phyloP scores from a whole-genome alignment of 1,284 basidiomycete species.

The Boletus holoroseus region DNA sequence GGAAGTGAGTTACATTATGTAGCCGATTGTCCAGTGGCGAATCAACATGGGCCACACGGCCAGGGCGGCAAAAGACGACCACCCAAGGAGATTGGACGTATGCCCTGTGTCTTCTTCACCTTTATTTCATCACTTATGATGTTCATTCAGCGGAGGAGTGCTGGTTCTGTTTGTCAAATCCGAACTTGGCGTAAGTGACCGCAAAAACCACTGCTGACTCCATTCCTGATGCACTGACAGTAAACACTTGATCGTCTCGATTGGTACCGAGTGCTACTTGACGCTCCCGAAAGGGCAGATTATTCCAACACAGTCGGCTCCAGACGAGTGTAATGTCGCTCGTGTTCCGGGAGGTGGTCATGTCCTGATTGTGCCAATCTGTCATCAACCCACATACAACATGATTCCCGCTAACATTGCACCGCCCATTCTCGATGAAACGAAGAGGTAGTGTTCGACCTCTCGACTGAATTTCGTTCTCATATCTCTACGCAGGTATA shows the following conservation, averaged over 20 bases:
- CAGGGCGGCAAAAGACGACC: conserved; percentile 50
- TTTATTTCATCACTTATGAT: conserved; percentile 5
- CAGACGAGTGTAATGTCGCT: conserved; percentile 37
- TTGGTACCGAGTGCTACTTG: conserved; percentile 88
- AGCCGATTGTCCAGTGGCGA: conserved; percentile 77
- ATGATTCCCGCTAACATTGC: conserved; percentile 74
- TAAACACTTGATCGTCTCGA: conserved; percentile 91
- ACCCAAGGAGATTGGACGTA: conserved; percentile 75
- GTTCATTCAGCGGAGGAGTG: conserved; percentile 69
- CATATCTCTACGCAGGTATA: conserved; percentile 54
- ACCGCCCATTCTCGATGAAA: conserved; percentile 72
- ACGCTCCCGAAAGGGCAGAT: conserved; percentile 93
- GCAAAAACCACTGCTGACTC: conserved; percentile 6
- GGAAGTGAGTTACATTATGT: conserved; percentile 79
- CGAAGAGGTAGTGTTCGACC: conserved; percentile 48
- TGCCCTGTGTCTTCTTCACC: conserved; percentile 27
- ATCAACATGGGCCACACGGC: conserved; percentile 36
- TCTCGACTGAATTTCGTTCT: neutral
- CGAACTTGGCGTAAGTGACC: conserved; percentile 69
- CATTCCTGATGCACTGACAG: conserved; percentile 37
- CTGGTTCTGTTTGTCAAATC: conserved; percentile 96
- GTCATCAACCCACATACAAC: conserved; percentile 56
- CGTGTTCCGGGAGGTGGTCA: conserved; percentile 89
- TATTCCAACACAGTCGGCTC: conserved; percentile 64
- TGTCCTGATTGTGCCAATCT: conserved; percentile 82